Conservation (phyloP, 805 yeast genomes). For the Starmerella vaccinii region DNA sequence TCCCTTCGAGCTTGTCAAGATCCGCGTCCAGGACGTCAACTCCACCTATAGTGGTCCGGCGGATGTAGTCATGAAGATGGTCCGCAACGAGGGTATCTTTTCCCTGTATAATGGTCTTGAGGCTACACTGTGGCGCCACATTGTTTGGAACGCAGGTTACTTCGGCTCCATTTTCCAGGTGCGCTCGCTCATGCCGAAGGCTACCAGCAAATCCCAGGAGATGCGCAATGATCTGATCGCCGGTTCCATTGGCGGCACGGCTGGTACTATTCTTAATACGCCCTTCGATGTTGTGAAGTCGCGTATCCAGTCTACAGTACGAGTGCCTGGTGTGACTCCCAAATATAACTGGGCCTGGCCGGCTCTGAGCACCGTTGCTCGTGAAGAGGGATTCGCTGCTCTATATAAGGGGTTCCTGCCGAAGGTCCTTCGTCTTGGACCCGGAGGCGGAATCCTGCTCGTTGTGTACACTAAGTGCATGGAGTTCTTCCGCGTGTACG, state of each 20-base stretch:
- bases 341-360: constrained; percentile 92
- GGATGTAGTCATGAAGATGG: constrained; percentile 66
- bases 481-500: constrained; percentile 60
- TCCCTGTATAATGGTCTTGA: constrained; percentile 92
- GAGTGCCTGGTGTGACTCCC: constrained; percentile 61
- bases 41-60: constrained; percentile 75
- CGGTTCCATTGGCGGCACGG: constrained; percentile 94
- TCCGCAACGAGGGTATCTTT: constrained; percentile 64
- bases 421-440: constrained; percentile 92
- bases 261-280: constrained; percentile 89
- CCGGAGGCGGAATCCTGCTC: constrained; percentile 97
- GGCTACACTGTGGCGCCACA: constrained; percentile 95
- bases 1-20: constrained; percentile 93
- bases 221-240: constrained; percentile 79
- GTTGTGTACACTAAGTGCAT: constrained; percentile 93
- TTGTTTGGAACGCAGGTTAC: constrained; percentile 95
- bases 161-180: constrained; percentile 91
- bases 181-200: constrained; percentile 65
- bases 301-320: constrained; percentile 72
- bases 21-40: constrained; percentile 81
- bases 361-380: constrained; percentile 57
- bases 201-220: constrained; percentile 59
- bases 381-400: constrained; percentile 87
- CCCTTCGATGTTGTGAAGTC: constrained; percentile 96
- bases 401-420: constrained; percentile 95